phyloP scores from a whole-genome alignment of 2,329 filamentous ascomycete species.

The Aspergillus sp. region DNA sequence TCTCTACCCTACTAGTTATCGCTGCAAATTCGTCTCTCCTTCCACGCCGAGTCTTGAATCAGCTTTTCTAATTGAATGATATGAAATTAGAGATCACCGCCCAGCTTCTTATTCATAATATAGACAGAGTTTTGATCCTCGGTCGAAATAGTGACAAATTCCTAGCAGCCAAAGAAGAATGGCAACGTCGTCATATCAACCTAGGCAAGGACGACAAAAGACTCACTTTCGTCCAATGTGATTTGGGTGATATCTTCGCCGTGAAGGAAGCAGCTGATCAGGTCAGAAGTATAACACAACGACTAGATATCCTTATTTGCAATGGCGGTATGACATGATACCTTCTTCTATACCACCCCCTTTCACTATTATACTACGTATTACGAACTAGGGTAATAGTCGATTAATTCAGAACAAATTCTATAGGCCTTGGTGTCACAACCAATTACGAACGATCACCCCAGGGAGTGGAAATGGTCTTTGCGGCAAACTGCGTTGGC shows the following conservation, averaged over 20 bases:
- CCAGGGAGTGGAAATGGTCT: not conserved
- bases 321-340: not conserved
- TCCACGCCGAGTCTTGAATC: not conserved
- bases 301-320: not conserved
- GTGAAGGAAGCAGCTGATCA: not conserved
- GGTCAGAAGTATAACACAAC: not conserved
- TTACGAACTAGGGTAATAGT: too few species aligned
- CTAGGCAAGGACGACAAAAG: slow-evolving; percentile 19
- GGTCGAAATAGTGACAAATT: slow-evolving; percentile 28
- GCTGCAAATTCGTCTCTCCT: not conserved
- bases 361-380: not conserved
- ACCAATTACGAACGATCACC: not conserved
- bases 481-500: not conserved
- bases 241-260: slow-evolving; percentile 21
- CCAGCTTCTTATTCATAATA: slow-evolving; percentile 31
- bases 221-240: slow-evolving; percentile 32
- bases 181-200: slow-evolving; percentile 21
- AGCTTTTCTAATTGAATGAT: slow-evolving; percentile 12
- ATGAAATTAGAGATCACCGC: slow-evolving; percentile 28
- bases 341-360: too few species aligned
- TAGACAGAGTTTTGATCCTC: slow-evolving; percentile 32
- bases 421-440: not conserved
- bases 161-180: slow-evolving; percentile 25
- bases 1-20: not conserved
- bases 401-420: not conserved